Evolutionary conservation across 768 basidiomycete species (phyloP), one percentile per base, ranked within the genome.

Genomic region (Mycena epipterygia): DNA sequence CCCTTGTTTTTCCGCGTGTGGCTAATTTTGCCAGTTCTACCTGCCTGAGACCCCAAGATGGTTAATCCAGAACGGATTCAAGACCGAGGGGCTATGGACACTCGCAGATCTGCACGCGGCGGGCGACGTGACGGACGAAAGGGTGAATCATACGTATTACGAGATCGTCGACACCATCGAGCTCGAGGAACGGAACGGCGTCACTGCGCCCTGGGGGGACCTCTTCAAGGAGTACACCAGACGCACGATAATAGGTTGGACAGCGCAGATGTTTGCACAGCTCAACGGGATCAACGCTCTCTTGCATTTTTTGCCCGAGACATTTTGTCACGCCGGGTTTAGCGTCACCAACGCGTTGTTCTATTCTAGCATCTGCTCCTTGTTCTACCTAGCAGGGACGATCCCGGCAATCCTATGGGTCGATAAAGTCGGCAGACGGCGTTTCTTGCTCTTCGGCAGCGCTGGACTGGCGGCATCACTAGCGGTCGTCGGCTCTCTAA

Each of bases 221-320:
- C 77, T 91, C 57, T 85, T 90, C 79, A 81, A 74, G 66, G 85
- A 85, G 56, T 87, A 89, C 60, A 81, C 85, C 29, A 82, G 85
- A 19, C 86, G 89, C 25, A 78, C 84, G 6, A 70, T 85, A 63
- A 82, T 91, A 2, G 90, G 87, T 11, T 85, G 86, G 70, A 86
- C 85, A 0, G 86, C 86, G 48, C 90, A 91, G 71, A 84, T 86
- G 73, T 87, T 88, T 62, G 86, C 86, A 1, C 87, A 88, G 69
- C 85, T 87, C 76, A 88, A 89, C 73, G 87, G 88, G 25, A 87
- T 89, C 77, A 88, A 88, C 65, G 86, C 86, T 14, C 85, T 91
- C 57, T 80, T 90, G 29, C 90, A 90, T 73, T 89, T 87, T 75
- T 80, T 90, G 14, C 89, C 89, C 12, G 84, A 84, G 67, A 87